Percentiles rank a stretch among this genome's conserved stretches.
These are phyloP conservation scores for Pouteria glomerata DNA, from an alignment of 148 eudicot genomes.

Conservation along the genomic window DNA sequence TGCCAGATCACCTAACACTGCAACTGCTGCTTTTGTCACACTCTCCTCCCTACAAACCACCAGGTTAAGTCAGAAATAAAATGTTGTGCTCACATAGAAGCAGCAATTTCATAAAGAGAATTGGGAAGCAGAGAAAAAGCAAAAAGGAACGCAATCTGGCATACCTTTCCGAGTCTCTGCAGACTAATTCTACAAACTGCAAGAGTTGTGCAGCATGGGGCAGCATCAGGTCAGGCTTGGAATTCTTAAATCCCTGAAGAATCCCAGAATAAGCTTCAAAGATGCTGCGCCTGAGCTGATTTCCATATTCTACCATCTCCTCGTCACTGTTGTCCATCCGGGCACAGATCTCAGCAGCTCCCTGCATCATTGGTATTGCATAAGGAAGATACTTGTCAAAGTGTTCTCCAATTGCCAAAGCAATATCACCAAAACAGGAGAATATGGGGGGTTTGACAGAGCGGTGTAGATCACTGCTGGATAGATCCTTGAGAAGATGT, in stretches of 20 bases:
- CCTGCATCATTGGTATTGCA: constrained; percentile 60
- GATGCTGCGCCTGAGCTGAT: constrained; percentile 53
- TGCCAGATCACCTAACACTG: constrained; percentile 59
- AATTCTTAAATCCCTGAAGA: constrained; percentile 61
- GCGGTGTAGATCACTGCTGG: constrained; percentile 50
- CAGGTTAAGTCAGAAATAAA: constrained; percentile 2
- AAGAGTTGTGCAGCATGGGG: constrained; percentile 59
- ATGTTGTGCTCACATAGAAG: not conserved
- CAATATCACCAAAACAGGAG: constrained; percentile 66
- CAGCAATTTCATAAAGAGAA: not conserved
- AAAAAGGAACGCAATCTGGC: not conserved
- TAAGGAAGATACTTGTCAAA: constrained; percentile 56
- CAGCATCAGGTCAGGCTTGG: constrained; percentile 53
- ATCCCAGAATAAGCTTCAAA: constrained; percentile 73
- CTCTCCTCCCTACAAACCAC: constrained; percentile 46
- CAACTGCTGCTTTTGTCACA: constrained; percentile 60
- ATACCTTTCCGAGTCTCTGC: constrained; percentile 45
- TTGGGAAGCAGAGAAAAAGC: not conserved
- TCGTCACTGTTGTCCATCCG: constrained; percentile 48
- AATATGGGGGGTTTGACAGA: constrained; percentile 66
- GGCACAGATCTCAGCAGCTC: constrained; percentile 64
- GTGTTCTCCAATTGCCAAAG: constrained; percentile 56
- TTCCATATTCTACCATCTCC: constrained; percentile 58
- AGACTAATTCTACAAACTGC: constrained; percentile 56
- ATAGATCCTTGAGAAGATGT: constrained; percentile 51